Evolutionary conservation across 306 rosid species (phyloP).

Genomic region (Astragalus glycyphyllos): DNA sequence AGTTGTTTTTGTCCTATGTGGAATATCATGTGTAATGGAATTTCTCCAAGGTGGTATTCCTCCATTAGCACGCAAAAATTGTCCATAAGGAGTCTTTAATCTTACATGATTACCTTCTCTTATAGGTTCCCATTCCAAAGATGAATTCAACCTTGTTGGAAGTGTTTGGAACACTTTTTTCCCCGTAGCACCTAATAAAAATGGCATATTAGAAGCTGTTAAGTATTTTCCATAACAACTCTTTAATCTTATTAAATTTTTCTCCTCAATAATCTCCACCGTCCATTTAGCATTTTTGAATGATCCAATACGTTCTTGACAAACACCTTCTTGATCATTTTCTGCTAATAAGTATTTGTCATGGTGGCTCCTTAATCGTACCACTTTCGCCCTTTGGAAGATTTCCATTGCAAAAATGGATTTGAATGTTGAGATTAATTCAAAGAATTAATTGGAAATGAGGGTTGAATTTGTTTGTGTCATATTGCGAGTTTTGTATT

Average conservation of each 20-base stretch:
- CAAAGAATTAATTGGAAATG: background rate
- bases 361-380: constrained; percentile 73
- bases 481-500: background rate
- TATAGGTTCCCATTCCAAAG: constrained; percentile 80
- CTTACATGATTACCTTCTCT: constrained; percentile 62
- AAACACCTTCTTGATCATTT: constrained; percentile 57
- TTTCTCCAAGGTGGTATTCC: constrained; percentile 85
- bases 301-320: constrained; percentile 66
- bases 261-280: constrained; percentile 52
- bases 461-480: background rate
- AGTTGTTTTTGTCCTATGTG: constrained; percentile 47
- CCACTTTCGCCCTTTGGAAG: constrained; percentile 59
- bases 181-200: constrained; percentile 64
- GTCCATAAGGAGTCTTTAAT: constrained; percentile 66
- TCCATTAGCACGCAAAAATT: constrained; percentile 69
- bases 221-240: constrained; percentile 71
- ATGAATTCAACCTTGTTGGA: constrained; percentile 58
- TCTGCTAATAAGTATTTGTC: constrained; percentile 70
- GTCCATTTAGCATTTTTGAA: constrained; percentile 65
- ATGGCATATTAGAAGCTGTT: constrained; percentile 69
- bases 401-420: constrained; percentile 55
- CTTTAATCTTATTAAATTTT: constrained; percentile 51
- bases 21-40: constrained; percentile 74
- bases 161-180: constrained; percentile 71
- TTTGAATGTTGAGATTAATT: background rate